Base-by-base conservation (phyloP, 176 grass and related monocot species). In the Alopecurus myosuroides region DNA sequence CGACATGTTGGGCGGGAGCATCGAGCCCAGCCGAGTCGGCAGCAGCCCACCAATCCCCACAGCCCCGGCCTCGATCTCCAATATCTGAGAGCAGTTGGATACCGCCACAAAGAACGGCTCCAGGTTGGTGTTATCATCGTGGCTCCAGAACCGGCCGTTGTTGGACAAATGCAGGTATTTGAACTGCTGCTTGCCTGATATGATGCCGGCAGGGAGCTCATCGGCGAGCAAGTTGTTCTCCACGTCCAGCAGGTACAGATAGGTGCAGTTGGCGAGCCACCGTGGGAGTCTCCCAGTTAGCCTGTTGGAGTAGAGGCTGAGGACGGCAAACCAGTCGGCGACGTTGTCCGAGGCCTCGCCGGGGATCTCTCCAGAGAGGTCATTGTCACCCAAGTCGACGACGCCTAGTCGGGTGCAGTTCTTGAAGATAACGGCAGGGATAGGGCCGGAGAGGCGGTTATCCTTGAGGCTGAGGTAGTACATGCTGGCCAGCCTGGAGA, bases 51-150 rank as follows among this genome's bases (percentile, higher is more conserved):
- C 83, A 0, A 98, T 61, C 10, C 85, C 61, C 11, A 98, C 33
- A 0, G 31, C 40, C 4, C 23, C 81, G 62, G 89, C 92, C 84
- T 94, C 91, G 1, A 98, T 77, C 57, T 98, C 89, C 52, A 44
- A 14, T 5, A 98, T 74, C 0, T 0, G 5, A 17, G 87, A 70
- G 72, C 96, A 98, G 83, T 84, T 98, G 0, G 91, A 89, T 28
- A 95, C 72, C 9, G 91, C 91, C 1, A 30, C n/a, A 48, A 98
- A 98, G 84, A 98, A 98, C 0, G 91, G 86, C 58, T 87, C 91
- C 20, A 98, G 81, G 90, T 95, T 87, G 49, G 83, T 87, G 85
- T 95, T 93, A 11, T 11, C 3, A 10, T 92, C 81, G 7, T 83
- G 85, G 87, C 93, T 98, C 77, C 31, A 36, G 55, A 98, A 91